Percentiles rank a stretch among this genome's conserved stretches.
These are phyloP conservation scores for Ophioceras dolichostomum DNA, from an alignment of 2,329 filamentous ascomycete genomes.

Conservation along the genomic window DNA sequence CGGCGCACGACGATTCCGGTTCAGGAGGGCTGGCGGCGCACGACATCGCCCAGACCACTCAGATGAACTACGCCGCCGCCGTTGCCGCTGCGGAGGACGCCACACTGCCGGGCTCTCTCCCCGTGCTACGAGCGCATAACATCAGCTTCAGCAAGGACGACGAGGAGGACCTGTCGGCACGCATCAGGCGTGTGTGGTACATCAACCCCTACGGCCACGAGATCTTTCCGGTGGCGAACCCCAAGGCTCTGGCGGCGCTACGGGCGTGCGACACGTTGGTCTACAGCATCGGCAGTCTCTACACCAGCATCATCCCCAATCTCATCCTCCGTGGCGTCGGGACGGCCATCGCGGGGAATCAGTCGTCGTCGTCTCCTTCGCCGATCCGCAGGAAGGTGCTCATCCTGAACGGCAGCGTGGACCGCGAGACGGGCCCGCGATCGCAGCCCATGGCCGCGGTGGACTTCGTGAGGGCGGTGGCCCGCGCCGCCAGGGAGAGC, in stretches of 20 bases:
- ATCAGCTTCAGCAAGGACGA: constrained; percentile 69
- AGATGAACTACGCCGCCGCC: constrained; percentile 34
- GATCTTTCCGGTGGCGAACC: constrained; percentile 74
- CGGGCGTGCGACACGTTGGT: constrained; percentile 55
- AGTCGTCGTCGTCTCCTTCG: constrained; percentile 44
- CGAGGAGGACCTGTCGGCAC: constrained; percentile 62
- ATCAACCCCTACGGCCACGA: constrained; percentile 99
- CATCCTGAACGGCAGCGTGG: constrained; percentile 71
- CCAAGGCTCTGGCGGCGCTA: constrained; percentile 62
- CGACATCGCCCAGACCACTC: constrained; percentile 23
- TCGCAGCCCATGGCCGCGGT: constrained; percentile 53
- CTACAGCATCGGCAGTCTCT: constrained; percentile 89
- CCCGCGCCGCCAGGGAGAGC: constrained; percentile 60
- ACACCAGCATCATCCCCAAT: constrained; percentile 78
- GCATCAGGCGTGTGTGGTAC: constrained; percentile 83
- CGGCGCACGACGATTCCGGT: too few species aligned
- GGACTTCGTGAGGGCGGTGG: constrained; percentile 75
- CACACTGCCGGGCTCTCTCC: constrained; percentile 69
- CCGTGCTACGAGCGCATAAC: constrained; percentile 66
- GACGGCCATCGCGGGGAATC: constrained; percentile 30
- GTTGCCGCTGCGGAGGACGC: constrained; percentile 66
- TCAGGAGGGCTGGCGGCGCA: constrained; percentile 13
- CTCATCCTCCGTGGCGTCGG: constrained; percentile 69
- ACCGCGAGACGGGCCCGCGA: constrained; percentile 75
- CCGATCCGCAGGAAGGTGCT: constrained; percentile 57